Conservation (phyloP, 306 rosid genomes). For the Vigna radiata region DNA sequence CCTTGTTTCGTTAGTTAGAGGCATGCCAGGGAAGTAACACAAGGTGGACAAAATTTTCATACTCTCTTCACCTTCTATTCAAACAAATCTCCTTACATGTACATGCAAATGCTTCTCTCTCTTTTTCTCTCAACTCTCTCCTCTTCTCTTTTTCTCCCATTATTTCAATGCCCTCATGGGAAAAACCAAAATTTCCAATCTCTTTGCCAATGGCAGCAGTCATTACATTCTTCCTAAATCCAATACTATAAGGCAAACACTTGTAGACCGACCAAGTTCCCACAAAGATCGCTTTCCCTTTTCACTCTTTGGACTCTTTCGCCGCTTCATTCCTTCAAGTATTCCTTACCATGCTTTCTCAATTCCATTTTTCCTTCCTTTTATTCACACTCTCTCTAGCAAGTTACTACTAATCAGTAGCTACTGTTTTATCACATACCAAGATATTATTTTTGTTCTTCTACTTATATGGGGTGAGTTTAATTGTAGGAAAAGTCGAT, state of each 20-base stretch:
- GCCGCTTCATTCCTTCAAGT: conserved; percentile 54
- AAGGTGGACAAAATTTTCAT: neutral
- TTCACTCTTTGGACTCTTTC: conserved; percentile 39
- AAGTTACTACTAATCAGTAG: no score
- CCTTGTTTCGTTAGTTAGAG: neutral
- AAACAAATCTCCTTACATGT: conserved; percentile 34
- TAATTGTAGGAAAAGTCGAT: conserved; percentile 63
- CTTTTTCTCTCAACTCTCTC: neutral
- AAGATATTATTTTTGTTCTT: neutral
- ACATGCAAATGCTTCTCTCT: neutral
- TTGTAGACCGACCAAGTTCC: conserved; percentile 48
- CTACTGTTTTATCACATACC: neutral
- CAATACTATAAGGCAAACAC: conserved; percentile 50
- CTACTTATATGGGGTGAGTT: conserved; percentile 32
- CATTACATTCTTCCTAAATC: conserved; percentile 52
- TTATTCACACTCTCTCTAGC: neutral
- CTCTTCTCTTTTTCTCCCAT: conserved; percentile 5
- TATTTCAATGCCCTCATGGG: conserved; percentile 47
- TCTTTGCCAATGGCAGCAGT: conserved; percentile 41
- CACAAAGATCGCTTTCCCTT: conserved; percentile 30
- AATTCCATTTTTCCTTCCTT: neutral
- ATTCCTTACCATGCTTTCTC: neutral
- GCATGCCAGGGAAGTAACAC: neutral
- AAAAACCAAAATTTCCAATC: conserved; percentile 49
- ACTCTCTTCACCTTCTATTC: conserved; percentile 52